Conservation (phyloP, 768 basidiomycete species). For the Mycena capillaripes region DNA sequence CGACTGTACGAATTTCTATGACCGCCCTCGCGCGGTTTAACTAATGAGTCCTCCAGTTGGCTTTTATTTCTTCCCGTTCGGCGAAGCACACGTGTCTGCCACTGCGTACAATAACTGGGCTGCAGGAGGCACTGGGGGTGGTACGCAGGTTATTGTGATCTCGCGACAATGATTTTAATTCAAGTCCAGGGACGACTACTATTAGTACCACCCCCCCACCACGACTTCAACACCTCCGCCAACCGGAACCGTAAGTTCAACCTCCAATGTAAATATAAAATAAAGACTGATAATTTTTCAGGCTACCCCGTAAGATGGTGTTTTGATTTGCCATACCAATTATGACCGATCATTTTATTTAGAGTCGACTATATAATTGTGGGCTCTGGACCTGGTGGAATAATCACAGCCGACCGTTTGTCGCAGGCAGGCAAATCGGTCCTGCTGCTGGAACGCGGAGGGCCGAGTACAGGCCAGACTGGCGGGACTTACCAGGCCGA, state of each 20-base stretch:
- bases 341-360: neutral
- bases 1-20: slow-evolving; percentile 58
- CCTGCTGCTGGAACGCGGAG: slow-evolving; percentile 73
- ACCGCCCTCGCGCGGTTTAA: neutral
- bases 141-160: slow-evolving; percentile 19
- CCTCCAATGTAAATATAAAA: neutral
- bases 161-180: neutral
- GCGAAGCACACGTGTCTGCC: slow-evolving; percentile 60
- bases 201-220: slow-evolving; percentile 48
- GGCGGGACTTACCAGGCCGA: slow-evolving; percentile 69
- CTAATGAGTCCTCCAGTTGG: slow-evolving; percentile 56
- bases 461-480: slow-evolving; percentile 70
- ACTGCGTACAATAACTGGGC: slow-evolving; percentile 65
- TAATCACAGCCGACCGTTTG: slow-evolving; percentile 70
- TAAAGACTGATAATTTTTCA: neutral
- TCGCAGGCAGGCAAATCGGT: slow-evolving; percentile 76
- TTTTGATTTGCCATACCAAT: too few species aligned
- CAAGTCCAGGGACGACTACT: slow-evolving; percentile 42
- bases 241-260: slow-evolving; percentile 45
- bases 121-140: slow-evolving; percentile 60
- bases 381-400: slow-evolving; percentile 70
- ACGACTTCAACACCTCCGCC: slow-evolving; percentile 51
- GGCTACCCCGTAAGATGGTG: slow-evolving; percentile 11
- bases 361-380: slow-evolving; percentile 68
- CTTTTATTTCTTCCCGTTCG: slow-evolving; percentile 68